Evolutionary conservation across 805 yeast species (phyloP).

Genomic region (Candida boidinii): DNA sequence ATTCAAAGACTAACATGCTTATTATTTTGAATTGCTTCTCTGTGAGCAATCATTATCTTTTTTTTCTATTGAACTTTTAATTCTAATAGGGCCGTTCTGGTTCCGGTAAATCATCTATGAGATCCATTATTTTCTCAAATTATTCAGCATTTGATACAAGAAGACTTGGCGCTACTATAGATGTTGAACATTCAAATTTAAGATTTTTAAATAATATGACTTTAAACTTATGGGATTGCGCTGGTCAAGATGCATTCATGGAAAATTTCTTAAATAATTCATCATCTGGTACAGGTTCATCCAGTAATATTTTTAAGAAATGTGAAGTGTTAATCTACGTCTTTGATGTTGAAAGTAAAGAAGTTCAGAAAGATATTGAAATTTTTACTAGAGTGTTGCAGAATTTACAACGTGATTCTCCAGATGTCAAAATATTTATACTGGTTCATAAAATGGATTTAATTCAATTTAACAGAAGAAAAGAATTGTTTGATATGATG

Average conservation of each 20-base stretch:
- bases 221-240: slow-evolving; percentile 94
- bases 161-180: slow-evolving; percentile 92
- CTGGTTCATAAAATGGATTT: slow-evolving; percentile 94
- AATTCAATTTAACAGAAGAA: slow-evolving; percentile 78
- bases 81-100: slow-evolving; percentile 79
- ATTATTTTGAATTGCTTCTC: too few species aligned
- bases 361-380: slow-evolving; percentile 87
- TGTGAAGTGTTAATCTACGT: slow-evolving; percentile 94
- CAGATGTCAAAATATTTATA: slow-evolving; percentile 86
- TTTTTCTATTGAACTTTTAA: too few species aligned
- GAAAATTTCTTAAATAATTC: slow-evolving; percentile 57
- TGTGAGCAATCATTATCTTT: too few species aligned
- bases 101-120: slow-evolving; percentile 95
- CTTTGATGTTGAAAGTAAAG: slow-evolving; percentile 90
- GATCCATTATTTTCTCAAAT: slow-evolving; percentile 90
- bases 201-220: slow-evolving; percentile 94
- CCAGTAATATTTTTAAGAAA: slow-evolving; percentile 89
- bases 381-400: slow-evolving; percentile 79
- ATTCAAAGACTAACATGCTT: too few species aligned
- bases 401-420: slow-evolving; percentile 75
- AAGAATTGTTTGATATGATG: slow-evolving; percentile 76
- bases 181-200: slow-evolving; percentile 94
- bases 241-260: slow-evolving; percentile 95
- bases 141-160: slow-evolving; percentile 96
- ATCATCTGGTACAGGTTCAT: slow-evolving; percentile 38